Evolutionary conservation across 2,329 filamentous ascomycete genomes (phyloP), one percentile per base, ranked within the genome.

Genomic region (Aspergillus nomiae): DNA sequence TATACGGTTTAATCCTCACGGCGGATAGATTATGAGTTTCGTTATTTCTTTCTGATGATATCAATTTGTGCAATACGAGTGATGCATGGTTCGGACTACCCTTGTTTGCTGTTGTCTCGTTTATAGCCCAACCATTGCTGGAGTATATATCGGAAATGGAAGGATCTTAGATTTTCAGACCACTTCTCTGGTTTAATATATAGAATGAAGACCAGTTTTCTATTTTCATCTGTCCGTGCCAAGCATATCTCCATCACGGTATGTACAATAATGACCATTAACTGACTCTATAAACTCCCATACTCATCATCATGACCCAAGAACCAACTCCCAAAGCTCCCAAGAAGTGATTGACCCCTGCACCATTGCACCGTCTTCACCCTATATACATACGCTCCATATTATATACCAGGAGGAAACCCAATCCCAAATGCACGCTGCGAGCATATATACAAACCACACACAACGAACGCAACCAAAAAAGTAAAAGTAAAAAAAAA

Each of bases 11-110:
- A 58, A 64, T 63, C 48, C 14, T 63, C 43, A 65, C 56, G 60
- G 61, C 62, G 60, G 58, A 62, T 69, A 68, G 63, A 69, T 66
- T 61, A 68, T 65, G 66, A 65, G 56, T 65, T 60, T 38, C 58
- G 58, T 65, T 59, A 51, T 34, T 54, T 59, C 59, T 50, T 53
- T 63, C 53, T 56, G 60, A 64, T 62, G 61, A 64, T 63, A 53
- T 64, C 60, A 62, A 51, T 51, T 61, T 55, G 60, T 63, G 60
- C 57, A 51, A 63, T 61, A 46, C 32, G 58, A 58, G 34, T 36
- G 56, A 59, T 53, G 41, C 46, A 60, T 59, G 58, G 51, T 32
- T 57, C 62, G 21, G 53, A 54, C 26, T 28, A 43, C 38, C 14
- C 58, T 58, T 43, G 28, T 28, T 30, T 62, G 56, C 41, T 24